Base-by-base conservation (phyloP, 768 basidiomycete species). In the Crepidotus variabilis region DNA sequence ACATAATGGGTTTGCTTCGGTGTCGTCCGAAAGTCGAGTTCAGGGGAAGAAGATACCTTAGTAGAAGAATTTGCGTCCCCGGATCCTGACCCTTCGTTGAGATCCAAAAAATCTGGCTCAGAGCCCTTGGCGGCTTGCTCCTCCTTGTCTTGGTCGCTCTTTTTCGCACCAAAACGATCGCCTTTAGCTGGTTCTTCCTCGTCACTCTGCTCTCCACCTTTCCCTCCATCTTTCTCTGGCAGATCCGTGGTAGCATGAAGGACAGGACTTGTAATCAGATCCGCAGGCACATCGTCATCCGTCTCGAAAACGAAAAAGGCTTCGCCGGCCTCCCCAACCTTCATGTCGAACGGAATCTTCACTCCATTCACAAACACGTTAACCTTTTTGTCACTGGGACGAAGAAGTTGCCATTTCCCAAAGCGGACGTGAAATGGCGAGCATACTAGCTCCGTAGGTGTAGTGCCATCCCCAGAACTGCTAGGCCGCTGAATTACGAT, bases 291-390 rank as follows among this genome's bases (percentile, higher is more conserved):
- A 57, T 98, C 94, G 36, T 88, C 92, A 39, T 95, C 92, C 0
- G 96, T 98, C 72, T 99, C 96, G 62, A 98, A 93, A 39, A 99
- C 90, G 66, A 98, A 98, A 79, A 98, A 99, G 0, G 95, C 97
- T 73, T 99, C 97, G 4, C 97, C 97, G 1, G 97, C 94, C 57
- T 98, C 97, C 39, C 94, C 95, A 59, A 98, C 94, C 78, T 99
- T 98, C 97, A 99, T 99, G 70, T 81, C 82, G 71, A 92, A 98
- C 0, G 96, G 96, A 55, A 94, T 88, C 46, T 81, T 79, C 62
- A 85, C 77, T 39, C 90, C 92, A 72, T 97, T 95, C 65, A 98
- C 86, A 51, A 84, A 83, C 33, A 98, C 83, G 59, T 87, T 91
- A 60, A 98, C 96, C 81, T 90, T 90, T 77, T 97, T 98, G 74